Conservation (phyloP, 2,329 filamentous ascomycete genomes). For the Alternaria sp. region DNA sequence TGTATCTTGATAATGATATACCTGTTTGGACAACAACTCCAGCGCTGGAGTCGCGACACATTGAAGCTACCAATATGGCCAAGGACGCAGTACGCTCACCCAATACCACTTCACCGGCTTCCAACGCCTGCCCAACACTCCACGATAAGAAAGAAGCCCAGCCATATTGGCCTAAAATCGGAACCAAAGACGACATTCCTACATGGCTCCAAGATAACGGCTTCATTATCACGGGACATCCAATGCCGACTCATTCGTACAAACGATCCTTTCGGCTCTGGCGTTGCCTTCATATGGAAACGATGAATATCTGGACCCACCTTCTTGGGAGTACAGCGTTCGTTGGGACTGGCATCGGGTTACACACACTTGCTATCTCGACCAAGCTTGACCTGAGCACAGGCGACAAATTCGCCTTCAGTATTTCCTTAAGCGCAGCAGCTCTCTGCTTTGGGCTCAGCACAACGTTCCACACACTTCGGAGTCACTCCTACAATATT, state of each 20-base stretch:
- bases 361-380: background rate
- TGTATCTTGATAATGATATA: background rate
- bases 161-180: background rate
- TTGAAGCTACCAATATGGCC: background rate
- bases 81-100: background rate
- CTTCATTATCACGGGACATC: background rate
- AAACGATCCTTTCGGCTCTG: constrained; percentile 2
- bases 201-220: background rate
- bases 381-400: background rate
- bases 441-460: background rate
- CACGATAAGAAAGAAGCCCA: background rate
- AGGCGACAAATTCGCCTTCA: background rate
- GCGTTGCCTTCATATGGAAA: constrained; percentile 2
- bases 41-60: background rate
- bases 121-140: background rate
- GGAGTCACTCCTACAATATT: constrained; percentile 39
- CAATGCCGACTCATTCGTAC: background rate
- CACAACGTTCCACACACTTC: constrained; percentile 31
- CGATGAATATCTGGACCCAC: constrained; percentile 6
- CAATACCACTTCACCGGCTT: background rate
- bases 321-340: constrained; percentile 10
- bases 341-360: constrained; percentile 4
- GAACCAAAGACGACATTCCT: background rate
- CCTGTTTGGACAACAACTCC: background rate
- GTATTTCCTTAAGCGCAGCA: background rate